Conservation (phyloP, 768 basidiomycete genomes). For the Sarcodon aspratus region DNA sequence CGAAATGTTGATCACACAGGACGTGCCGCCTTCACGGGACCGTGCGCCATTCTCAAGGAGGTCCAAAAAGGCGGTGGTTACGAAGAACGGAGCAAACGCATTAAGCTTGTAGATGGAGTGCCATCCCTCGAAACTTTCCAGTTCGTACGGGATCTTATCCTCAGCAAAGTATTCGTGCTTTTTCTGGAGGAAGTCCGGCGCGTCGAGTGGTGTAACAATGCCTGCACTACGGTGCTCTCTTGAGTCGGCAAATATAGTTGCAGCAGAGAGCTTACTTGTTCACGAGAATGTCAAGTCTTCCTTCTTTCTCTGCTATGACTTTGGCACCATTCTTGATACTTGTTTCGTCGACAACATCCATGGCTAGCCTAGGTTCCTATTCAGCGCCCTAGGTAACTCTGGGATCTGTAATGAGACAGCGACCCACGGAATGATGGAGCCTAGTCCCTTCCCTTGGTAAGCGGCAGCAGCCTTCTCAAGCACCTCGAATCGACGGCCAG, state of each 20-base stretch:
- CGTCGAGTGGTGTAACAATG: no score
- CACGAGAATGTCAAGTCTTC: slow-evolving; percentile 21
- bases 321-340: slow-evolving; percentile 15
- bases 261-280: slow-evolving; percentile 11
- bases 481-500: slow-evolving; percentile 21
- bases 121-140: no score
- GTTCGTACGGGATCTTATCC: no score
- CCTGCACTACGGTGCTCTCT: no score
- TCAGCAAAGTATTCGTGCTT: no score
- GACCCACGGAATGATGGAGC: no score
- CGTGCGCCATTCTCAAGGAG: slow-evolving; percentile 25
- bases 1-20: slow-evolving; percentile 29
- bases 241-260: no score
- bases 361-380: not conserved
- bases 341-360: slow-evolving; percentile 17
- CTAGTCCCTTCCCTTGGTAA: no score
- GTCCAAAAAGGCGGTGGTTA: slow-evolving; percentile 32
- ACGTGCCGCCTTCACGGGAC: slow-evolving; percentile 16
- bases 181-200: no score
- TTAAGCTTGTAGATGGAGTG: no score
- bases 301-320: slow-evolving; percentile 14
- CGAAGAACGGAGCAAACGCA: slow-evolving; percentile 25
- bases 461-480: slow-evolving; percentile 15
- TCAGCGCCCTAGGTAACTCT: no score
- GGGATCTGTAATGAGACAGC: no score